phyloP scores from a whole-genome alignment of 1,284 basidiomycete species.

The Puccinia triticina region DNA sequence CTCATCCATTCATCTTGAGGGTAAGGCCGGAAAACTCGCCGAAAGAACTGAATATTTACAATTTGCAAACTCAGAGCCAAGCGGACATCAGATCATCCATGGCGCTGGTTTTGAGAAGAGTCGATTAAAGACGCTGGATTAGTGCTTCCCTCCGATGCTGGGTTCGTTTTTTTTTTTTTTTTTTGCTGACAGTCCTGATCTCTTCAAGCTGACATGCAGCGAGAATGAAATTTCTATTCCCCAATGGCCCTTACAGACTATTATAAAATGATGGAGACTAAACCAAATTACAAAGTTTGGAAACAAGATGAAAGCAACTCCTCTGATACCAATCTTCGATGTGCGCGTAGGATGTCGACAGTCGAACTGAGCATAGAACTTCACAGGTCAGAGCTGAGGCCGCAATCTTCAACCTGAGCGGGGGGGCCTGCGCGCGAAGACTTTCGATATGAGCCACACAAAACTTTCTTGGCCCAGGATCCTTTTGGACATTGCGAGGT shows the following conservation, averaged over 20 bases:
- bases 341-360: constrained; percentile 2
- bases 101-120: not conserved
- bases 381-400: not conserved
- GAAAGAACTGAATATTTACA: not conserved
- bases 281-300: not conserved
- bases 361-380: not conserved
- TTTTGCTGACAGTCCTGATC: no score
- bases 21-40: not conserved
- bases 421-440: not conserved
- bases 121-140: no score
- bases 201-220: not conserved
- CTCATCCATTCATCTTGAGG: constrained; percentile 1
- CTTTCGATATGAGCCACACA: not conserved
- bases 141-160: not conserved
- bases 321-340: constrained; percentile 3
- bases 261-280: not conserved
- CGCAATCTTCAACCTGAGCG: constrained; percentile 2
- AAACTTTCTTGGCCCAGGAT: constrained; percentile 1
- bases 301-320: not conserved
- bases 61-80: constrained; percentile 6
- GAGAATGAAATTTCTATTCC: not conserved
- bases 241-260: not conserved
- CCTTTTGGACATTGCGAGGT: not conserved
- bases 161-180: no score
- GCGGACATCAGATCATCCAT: constrained; percentile 1